These are phyloP conservation scores for Bondarzewia mesenterica DNA, from an alignment of 1,284 basidiomycete genomes.

Conservation along the genomic window DNA sequence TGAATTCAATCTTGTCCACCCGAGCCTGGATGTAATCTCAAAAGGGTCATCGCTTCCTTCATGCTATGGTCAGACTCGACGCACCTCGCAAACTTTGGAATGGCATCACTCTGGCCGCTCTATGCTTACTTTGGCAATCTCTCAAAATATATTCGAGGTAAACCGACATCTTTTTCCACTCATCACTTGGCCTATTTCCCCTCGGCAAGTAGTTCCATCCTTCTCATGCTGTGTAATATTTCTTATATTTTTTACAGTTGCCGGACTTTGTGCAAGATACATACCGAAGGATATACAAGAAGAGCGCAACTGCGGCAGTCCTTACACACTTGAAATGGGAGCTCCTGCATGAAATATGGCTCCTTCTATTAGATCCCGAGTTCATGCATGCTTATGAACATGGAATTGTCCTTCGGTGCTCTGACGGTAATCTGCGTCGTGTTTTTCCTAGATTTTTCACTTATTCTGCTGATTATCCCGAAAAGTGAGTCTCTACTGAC, in stretches of 20 bases:
- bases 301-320: not conserved
- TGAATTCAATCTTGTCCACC: not conserved
- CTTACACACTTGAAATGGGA: not conserved
- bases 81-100: slow-evolving; percentile 3
- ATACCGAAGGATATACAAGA: not conserved
- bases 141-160: not conserved
- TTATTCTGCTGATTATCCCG: slow-evolving; percentile 4
- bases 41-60: not conserved
- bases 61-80: not conserved
- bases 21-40: not conserved
- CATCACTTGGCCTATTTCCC: not conserved
- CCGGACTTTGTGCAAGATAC: not conserved
- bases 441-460: slow-evolving; percentile 1
- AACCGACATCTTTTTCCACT: not conserved
- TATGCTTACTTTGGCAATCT: not conserved
- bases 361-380: not conserved
- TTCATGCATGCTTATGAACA: not conserved
- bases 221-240: not conserved
- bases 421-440: not conserved
- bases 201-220: not conserved
- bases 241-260: not conserved
- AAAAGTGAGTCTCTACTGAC: not conserved
- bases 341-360: not conserved
- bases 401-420: not conserved
- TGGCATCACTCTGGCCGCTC: slow-evolving; percentile 1